Evolutionary conservation across 768 basidiomycete genomes (phyloP).

Genomic region (Mycena polygramma): DNA sequence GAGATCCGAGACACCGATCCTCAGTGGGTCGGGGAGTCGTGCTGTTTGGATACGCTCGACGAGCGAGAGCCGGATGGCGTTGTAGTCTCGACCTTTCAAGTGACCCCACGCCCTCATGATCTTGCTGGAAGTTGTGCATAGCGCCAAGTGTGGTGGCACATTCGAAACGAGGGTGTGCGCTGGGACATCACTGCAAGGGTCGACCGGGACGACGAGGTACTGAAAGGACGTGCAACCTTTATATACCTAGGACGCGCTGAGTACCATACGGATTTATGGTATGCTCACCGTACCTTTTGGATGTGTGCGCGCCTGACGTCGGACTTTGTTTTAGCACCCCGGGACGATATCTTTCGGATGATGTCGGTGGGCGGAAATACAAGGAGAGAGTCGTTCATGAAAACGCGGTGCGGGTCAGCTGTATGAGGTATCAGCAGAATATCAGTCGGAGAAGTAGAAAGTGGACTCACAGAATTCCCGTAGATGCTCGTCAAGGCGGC

Average conservation of each 20-base stretch:
- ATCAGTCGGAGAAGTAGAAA: no score
- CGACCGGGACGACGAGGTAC: constrained; percentile 10
- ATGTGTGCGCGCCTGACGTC: constrained; percentile 1
- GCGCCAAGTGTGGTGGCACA: constrained; percentile 17
- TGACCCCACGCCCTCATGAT: constrained; percentile 1
- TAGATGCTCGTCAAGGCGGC: constrained; percentile 12
- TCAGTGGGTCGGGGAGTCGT: not conserved
- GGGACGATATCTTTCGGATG: not conserved
- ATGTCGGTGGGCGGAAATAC: not conserved
- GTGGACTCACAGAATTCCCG: not conserved
- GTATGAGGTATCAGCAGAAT: not conserved
- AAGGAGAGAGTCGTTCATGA: not conserved
- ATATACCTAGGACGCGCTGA: constrained; percentile 2
- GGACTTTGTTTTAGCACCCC: not conserved
- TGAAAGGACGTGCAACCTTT: constrained; percentile 17
- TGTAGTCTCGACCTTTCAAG: not conserved
- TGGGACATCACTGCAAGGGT: not conserved
- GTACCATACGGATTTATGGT: no score
- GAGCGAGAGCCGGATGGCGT: not conserved
- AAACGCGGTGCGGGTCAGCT: constrained; percentile 5
- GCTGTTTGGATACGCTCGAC: not conserved
- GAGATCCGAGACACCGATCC: not conserved
- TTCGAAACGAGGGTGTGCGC: not conserved
- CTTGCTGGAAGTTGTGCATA: constrained; percentile 6
- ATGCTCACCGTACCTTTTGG: not conserved